A percentile compares a stretch with the other conserved stretches of the same genome.
phyloP scores from a whole-genome alignment of 179 eudicot species.

The Amaranthus tricolor region DNA sequence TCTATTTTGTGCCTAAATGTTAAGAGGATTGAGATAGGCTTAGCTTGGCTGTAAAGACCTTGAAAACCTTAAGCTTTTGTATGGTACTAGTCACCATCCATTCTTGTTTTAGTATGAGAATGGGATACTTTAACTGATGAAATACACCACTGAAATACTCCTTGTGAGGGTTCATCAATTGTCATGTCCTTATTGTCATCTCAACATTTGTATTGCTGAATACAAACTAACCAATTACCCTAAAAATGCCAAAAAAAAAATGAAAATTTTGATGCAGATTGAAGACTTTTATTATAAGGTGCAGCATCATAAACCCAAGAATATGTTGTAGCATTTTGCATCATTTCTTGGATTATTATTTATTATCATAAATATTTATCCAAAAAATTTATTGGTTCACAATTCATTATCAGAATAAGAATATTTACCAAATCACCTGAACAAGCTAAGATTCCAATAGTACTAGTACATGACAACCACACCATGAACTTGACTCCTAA shows the following conservation, averaged over 20 bases:
- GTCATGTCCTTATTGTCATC: too few species aligned
- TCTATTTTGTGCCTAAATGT: too few species aligned
- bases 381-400: constrained; percentile 8
- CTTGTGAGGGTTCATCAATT: too few species aligned
- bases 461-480: constrained; percentile 5
- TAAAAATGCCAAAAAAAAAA: neutral
- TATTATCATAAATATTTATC: neutral
- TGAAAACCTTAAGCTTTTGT: neutral
- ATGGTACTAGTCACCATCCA: neutral
- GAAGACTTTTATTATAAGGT: neutral
- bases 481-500: neutral
- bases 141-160: too few species aligned
- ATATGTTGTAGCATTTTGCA: constrained; percentile 9
- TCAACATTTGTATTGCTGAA: too few species aligned
- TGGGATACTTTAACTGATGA: neutral
- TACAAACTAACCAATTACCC: too few species aligned
- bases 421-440: constrained; percentile 23
- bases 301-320: constrained; percentile 18
- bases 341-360: constrained; percentile 23
- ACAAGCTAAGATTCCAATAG: constrained; percentile 3
- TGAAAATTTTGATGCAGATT: constrained; percentile 16
- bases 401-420: constrained; percentile 18
- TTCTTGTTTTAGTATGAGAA: neutral
- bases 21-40: neutral
- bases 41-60: neutral